Evolutionary conservation across 1,284 basidiomycete species (phyloP).

Genomic region (Athelia psychrophila): DNA sequence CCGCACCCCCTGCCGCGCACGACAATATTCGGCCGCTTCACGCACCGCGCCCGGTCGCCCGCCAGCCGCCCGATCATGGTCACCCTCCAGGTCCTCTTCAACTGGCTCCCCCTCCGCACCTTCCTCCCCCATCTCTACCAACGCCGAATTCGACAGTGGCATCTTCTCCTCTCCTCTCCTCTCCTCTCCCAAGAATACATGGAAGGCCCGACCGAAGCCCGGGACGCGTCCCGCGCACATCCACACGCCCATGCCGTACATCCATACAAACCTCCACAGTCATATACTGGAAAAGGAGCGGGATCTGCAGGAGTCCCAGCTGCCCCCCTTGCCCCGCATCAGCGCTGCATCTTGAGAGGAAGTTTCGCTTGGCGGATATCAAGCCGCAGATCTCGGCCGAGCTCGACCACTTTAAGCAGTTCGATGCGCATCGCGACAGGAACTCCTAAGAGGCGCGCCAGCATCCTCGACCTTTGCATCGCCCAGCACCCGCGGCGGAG

Average conservation of each 20-base stretch:
- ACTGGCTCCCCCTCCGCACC: conserved; percentile 5
- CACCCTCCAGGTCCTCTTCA: conserved; percentile 40
- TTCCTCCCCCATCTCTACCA: conserved; percentile 14
- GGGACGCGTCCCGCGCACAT: conserved; percentile 4
- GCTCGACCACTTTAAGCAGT: too few species aligned
- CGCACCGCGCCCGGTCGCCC: conserved; percentile 20
- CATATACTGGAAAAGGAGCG: too few species aligned
- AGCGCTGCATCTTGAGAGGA: conserved; percentile 19
- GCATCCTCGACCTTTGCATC: conserved; percentile 23
- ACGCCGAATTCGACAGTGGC: conserved; percentile 21
- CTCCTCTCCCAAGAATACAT: conserved; percentile 49
- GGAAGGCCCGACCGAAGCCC: conserved; percentile 15
- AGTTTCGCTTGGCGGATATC: not conserved
- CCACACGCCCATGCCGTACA: not conserved
- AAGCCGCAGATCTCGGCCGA: too few species aligned
- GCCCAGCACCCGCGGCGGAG: conserved; percentile 33
- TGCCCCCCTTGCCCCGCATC: conserved; percentile 18
- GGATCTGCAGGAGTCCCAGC: conserved; percentile 13
- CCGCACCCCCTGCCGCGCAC: conserved; percentile 14
- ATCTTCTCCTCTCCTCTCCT: too few species aligned
- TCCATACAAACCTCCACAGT: too few species aligned
- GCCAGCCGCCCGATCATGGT: conserved; percentile 42
- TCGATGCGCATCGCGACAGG: too few species aligned
- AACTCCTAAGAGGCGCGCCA: not conserved
- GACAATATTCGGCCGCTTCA: conserved; percentile 18